A percentile compares a stretch with the other conserved stretches of the same genome.
These are phyloP conservation scores for Carex pumila DNA, from an alignment of 176 grass and related monocot genomes.

Conservation along the genomic window DNA sequence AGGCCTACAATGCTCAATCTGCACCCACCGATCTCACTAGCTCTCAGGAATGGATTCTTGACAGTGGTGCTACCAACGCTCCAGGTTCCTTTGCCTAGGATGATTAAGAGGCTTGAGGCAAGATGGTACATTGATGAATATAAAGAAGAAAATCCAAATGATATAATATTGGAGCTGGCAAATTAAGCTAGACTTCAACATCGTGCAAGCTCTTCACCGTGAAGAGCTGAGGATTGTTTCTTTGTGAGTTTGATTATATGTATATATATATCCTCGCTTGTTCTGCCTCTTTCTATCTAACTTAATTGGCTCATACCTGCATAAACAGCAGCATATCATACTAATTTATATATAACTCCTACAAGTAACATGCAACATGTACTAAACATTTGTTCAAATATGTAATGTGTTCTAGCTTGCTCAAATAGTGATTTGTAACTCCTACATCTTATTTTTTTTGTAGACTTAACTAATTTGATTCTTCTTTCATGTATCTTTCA, in stretches of 20 bases:
- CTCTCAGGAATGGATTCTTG: too few species aligned
- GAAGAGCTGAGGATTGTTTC: slow-evolving; percentile 25
- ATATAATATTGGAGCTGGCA: slow-evolving; percentile 17
- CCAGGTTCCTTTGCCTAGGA: slow-evolving; percentile 21
- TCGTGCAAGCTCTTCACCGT: slow-evolving; percentile 29
- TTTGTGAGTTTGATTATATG: not conserved
- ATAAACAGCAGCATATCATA: too few species aligned
- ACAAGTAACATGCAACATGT: too few species aligned
- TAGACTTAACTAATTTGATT: not conserved
- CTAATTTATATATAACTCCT: too few species aligned
- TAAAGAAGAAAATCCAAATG: slow-evolving; percentile 4
- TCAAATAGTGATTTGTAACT: not conserved
- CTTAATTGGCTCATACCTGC: too few species aligned
- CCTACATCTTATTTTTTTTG: not conserved
- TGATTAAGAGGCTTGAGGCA: slow-evolving; percentile 25
- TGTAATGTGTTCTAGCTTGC: too few species aligned
- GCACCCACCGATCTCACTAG: too few species aligned
- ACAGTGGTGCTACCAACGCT: too few species aligned
- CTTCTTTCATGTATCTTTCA: not conserved
- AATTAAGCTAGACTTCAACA: slow-evolving; percentile 39
- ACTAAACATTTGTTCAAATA: too few species aligned
- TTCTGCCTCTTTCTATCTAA: too few species aligned
- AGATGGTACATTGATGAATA: slow-evolving; percentile 25
- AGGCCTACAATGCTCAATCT: too few species aligned
- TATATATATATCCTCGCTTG: not conserved